Evolutionary conservation across 2,329 filamentous ascomycete genomes (phyloP).

Genomic region (Lachnellula arida): DNA sequence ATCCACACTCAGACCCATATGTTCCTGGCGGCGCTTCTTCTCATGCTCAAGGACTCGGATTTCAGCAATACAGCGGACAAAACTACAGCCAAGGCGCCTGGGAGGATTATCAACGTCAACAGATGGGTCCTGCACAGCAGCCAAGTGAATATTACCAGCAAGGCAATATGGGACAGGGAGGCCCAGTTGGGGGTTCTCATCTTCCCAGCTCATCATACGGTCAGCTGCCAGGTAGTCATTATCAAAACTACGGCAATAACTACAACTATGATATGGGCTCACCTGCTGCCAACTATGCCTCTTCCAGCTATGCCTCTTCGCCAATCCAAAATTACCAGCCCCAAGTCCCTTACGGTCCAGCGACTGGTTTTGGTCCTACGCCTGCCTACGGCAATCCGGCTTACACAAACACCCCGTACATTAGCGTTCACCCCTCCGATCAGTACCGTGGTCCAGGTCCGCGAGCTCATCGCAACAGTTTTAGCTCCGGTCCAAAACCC

Average conservation of each 20-base stretch:
- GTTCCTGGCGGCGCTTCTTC: not conserved
- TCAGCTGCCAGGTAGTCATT: not conserved
- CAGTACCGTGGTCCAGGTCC: not conserved
- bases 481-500: not conserved
- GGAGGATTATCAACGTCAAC: not conserved
- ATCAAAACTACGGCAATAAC: not conserved
- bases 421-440: not conserved
- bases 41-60: not conserved
- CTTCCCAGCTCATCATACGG: not conserved
- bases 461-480: not conserved
- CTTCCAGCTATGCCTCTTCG: not conserved
- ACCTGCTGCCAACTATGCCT: not conserved
- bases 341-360: not conserved
- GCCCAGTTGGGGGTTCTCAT: not conserved
- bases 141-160: not conserved
- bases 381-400: not conserved
- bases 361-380: not conserved
- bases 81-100: not conserved
- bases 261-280: not conserved
- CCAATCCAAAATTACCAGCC: not conserved
- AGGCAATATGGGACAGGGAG: not conserved
- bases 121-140: not conserved
- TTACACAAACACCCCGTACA: not conserved
- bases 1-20: constrained; percentile 4
- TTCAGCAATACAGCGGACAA: not conserved